These are phyloP conservation scores for Cercospora nicotianae DNA, from an alignment of 2,329 filamentous ascomycete genomes.

Conservation along the genomic window DNA sequence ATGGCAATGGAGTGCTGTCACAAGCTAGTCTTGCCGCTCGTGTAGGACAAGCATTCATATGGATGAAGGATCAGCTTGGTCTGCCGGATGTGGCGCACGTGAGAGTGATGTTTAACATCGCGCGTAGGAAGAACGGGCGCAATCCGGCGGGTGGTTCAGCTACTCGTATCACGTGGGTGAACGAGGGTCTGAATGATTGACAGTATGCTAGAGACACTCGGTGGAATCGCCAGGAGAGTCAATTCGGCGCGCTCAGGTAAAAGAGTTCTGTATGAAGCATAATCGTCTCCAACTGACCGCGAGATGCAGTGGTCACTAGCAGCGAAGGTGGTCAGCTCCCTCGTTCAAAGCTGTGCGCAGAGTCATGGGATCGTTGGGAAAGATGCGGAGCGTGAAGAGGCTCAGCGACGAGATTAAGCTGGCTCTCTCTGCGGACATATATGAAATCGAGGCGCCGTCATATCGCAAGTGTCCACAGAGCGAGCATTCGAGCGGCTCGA, in stretches of 20 bases:
- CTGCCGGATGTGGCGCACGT: neutral
- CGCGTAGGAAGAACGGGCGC: neutral
- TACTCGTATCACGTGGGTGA: neutral
- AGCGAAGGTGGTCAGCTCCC: neutral
- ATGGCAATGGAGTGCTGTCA: neutral
- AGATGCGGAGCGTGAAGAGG: too few species aligned
- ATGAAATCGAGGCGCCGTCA: neutral
- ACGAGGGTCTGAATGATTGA: neutral
- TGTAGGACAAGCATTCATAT: neutral
- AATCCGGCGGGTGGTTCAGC: neutral
- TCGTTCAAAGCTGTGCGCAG: neutral
- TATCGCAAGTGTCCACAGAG: neutral
- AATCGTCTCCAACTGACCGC: neutral
- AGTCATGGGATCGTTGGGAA: neutral
- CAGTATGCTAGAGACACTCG: neutral
- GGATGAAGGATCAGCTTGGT: neutral
- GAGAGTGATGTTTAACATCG: neutral
- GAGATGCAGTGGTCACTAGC: neutral
- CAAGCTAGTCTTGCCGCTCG: neutral
- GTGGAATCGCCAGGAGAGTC: neutral
- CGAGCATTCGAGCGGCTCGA: neutral
- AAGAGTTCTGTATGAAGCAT: neutral
- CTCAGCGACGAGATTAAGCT: neutral
- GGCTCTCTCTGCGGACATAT: neutral
- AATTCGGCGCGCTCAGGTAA: neutral